Evolutionary conservation across 192 early-diverging fungal species (phyloP).

Genomic region (Umbelopsis sp.): DNA sequence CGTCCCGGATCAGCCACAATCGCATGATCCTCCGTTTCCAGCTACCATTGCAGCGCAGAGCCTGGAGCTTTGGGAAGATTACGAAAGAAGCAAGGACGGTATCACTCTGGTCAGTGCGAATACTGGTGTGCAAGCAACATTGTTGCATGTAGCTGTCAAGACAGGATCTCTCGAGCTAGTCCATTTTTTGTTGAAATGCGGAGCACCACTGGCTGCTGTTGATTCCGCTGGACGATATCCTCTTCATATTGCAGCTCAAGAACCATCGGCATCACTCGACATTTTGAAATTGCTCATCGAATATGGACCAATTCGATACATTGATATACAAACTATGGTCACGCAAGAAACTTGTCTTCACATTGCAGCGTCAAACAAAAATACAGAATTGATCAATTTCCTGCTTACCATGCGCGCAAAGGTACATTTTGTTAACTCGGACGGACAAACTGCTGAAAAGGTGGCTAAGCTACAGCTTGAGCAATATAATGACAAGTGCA

Average conservation of each 20-base stretch:
- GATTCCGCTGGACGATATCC: slow-evolving; percentile 39
- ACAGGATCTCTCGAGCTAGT: slow-evolving; percentile 28
- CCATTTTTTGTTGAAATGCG: slow-evolving; percentile 29
- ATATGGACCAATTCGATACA: slow-evolving; percentile 26
- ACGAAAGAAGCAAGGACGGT: slow-evolving; percentile 11
- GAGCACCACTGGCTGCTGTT: slow-evolving; percentile 37
- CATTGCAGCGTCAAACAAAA: slow-evolving; percentile 33
- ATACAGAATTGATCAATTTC: slow-evolving; percentile 32
- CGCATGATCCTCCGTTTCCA: slow-evolving; percentile 11
- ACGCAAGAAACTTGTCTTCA: slow-evolving; percentile 38
- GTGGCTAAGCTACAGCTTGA: slow-evolving; percentile 33
- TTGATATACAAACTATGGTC: slow-evolving; percentile 28
- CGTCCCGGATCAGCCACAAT: neutral
- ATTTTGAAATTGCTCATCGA: slow-evolving; percentile 38
- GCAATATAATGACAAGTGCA: slow-evolving; percentile 23
- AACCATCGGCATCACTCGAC: neutral
- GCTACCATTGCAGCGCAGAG: slow-evolving; percentile 21
- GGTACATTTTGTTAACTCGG: slow-evolving; percentile 23
- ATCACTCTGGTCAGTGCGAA: neutral
- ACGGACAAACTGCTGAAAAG: slow-evolving; percentile 39
- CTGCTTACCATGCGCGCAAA: slow-evolving; percentile 39
- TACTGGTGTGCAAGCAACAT: slow-evolving; percentile 30
- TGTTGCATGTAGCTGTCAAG: slow-evolving; percentile 39
- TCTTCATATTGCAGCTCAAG: slow-evolving; percentile 33
- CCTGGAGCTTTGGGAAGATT: slow-evolving; percentile 40